phyloP scores from a whole-genome alignment of 495 filamentous ascomycete species.

The Xylaria cubensis region DNA sequence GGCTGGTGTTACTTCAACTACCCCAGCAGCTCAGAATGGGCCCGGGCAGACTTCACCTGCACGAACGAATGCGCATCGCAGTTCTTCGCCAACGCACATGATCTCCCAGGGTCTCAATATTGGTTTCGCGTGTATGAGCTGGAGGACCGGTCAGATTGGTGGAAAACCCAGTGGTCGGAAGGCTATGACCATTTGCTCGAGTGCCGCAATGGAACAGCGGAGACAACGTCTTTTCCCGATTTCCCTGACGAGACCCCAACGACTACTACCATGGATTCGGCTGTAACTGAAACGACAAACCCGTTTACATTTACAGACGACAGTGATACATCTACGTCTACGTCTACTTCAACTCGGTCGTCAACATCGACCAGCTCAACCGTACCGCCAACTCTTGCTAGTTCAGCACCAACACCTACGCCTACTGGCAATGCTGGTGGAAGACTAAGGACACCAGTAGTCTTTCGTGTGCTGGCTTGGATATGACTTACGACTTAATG shows the following conservation, averaged over 20 bases:
- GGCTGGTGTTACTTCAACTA: conserved; percentile 13
- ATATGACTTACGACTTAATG: background rate
- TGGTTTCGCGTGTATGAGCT: background rate
- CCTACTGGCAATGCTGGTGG: conserved; percentile 1
- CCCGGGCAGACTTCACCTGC: background rate
- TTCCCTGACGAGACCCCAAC: background rate
- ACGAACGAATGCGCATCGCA: conserved; percentile 7
- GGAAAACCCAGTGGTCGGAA: background rate
- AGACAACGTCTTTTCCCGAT: no score
- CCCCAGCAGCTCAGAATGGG: background rate
- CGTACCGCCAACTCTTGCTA: background rate
- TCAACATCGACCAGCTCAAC: background rate
- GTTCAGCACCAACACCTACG: conserved; percentile 2
- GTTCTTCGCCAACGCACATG: background rate
- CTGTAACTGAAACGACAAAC: background rate
- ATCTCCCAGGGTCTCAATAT: background rate
- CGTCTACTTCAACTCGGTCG: background rate
- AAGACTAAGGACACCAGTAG: background rate
- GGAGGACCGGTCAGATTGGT: background rate
- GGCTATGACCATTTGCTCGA: background rate
- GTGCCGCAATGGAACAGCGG: background rate
- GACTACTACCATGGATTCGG: background rate
- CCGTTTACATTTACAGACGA: background rate
- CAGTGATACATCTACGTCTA: background rate
- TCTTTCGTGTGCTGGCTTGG: background rate